phyloP scores from a whole-genome alignment of 495 filamentous ascomycete genomes.

The Penicillium antarcticum region DNA sequence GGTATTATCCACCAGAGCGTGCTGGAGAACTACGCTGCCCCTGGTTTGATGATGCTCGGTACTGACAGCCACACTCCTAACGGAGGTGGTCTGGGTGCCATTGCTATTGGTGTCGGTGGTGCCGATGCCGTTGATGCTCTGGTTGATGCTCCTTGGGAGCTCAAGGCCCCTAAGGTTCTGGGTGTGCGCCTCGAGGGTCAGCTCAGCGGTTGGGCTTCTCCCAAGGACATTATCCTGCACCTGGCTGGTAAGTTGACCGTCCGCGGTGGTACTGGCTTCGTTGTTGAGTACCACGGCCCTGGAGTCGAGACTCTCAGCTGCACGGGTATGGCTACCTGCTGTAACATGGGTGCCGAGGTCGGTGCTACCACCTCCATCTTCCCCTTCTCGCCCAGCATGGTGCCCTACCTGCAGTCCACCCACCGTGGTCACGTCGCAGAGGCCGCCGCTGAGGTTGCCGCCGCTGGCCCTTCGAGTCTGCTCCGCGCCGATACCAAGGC shows the following conservation, averaged over 20 bases:
- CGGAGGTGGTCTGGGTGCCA: conserved; percentile 85
- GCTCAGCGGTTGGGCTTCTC: conserved; percentile 85
- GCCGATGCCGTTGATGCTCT: conserved; percentile 97
- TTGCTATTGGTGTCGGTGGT: conserved; percentile 96
- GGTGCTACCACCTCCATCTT: conserved; percentile 96
- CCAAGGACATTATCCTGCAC: conserved; percentile 91
- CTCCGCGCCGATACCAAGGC: conserved; percentile 75
- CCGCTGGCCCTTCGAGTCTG: conserved; percentile 49
- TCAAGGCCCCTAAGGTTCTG: conserved; percentile 87
- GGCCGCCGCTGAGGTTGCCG: conserved; percentile 38
- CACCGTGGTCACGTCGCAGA: conserved; percentile 69
- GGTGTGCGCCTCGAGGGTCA: conserved; percentile 83
- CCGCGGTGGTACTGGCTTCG: conserved; percentile 87
- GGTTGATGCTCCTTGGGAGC: conserved; percentile 93
- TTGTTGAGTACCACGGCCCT: conserved; percentile 90
- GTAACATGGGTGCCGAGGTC: conserved; percentile 92
- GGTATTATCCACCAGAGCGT: conserved; percentile 99
- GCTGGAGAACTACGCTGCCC: conserved; percentile 96
- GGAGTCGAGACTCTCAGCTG: conserved; percentile 86
- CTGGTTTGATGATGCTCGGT: conserved; percentile 98
- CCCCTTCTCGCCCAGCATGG: conserved; percentile 69
- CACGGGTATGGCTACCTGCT: conserved; percentile 90
- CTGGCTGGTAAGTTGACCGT: conserved; percentile 90
- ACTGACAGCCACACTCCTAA: conserved; percentile 98
- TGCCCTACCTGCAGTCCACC: conserved; percentile 78